Percentiles rank a stretch among this genome's conserved stretches.
phyloP scores from a whole-genome alignment of 2,329 filamentous ascomycete species.

The Fusarium sp. region DNA sequence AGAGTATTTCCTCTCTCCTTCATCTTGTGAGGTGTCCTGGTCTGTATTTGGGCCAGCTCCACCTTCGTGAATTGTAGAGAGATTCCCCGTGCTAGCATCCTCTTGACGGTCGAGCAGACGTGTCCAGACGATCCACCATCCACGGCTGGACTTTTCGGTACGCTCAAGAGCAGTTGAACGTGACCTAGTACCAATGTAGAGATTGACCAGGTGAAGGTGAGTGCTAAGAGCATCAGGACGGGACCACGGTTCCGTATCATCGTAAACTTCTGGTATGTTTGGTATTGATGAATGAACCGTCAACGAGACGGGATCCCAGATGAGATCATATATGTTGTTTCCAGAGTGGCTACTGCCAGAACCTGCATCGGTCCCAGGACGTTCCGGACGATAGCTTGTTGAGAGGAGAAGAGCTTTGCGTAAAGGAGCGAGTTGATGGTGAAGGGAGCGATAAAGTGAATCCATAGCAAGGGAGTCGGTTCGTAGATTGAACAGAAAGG shows the following conservation, averaged over 20 bases:
- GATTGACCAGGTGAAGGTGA: slow-evolving; percentile 70
- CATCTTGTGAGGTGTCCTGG: slow-evolving; percentile 1
- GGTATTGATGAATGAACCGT: slow-evolving; percentile 71
- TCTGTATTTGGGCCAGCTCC: slow-evolving; percentile 22
- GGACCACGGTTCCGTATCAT: slow-evolving; percentile 57
- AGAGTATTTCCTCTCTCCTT: slow-evolving; percentile 22
- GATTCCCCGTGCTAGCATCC: slow-evolving; percentile 17
- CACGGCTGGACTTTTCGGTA: slow-evolving; percentile 71
- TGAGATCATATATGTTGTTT: slow-evolving; percentile 65
- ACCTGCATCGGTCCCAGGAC: slow-evolving; percentile 45
- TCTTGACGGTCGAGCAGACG: slow-evolving; percentile 56
- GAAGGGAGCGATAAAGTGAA: slow-evolving; percentile 66
- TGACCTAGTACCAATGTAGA: slow-evolving; percentile 56
- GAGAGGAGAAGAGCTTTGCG: slow-evolving; percentile 65
- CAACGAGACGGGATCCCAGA: slow-evolving; percentile 67
- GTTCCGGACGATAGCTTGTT: slow-evolving; percentile 65
- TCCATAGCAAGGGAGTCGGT: slow-evolving; percentile 67
- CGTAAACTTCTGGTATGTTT: slow-evolving; percentile 65
- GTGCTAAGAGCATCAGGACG: slow-evolving; percentile 71
- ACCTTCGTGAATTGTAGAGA: slow-evolving; percentile 43
- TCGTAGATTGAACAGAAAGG: slow-evolving; percentile 71
- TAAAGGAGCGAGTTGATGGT: slow-evolving; percentile 68
- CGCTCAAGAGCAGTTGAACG: slow-evolving; percentile 62
- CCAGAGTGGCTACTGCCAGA: slow-evolving; percentile 32
- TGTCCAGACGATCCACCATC: slow-evolving; percentile 77